Evolutionary conservation across 495 filamentous ascomycete species (phyloP).

Genomic region (Penicillium coprophilum): DNA sequence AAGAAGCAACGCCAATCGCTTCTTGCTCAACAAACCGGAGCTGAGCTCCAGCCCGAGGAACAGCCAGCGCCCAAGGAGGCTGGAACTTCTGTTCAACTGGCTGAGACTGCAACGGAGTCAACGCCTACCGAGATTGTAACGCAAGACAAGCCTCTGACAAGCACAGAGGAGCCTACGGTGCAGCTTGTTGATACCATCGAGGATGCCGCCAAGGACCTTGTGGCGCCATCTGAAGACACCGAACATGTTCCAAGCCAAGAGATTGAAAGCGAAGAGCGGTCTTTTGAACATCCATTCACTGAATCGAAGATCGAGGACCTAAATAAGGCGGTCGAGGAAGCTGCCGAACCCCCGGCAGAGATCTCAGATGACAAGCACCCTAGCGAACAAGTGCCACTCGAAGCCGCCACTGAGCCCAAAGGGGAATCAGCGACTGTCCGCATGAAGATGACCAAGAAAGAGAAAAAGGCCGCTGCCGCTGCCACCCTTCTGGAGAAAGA

Average conservation of each 20-base stretch:
- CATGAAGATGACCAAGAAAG: constrained; percentile 29
- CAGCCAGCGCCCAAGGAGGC: not conserved
- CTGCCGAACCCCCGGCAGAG: not conserved
- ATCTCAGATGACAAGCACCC: not conserved
- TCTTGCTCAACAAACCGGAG: constrained; percentile 14
- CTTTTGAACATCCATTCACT: not conserved
- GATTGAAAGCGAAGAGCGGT: not conserved
- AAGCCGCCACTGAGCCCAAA: not conserved
- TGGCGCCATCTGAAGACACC: not conserved
- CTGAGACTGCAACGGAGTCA: not conserved
- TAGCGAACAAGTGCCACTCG: not conserved
- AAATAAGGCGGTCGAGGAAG: not conserved
- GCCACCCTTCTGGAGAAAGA: constrained; percentile 7
- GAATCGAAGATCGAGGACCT: not conserved
- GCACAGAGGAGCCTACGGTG: not conserved
- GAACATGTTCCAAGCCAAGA: constrained; percentile 2
- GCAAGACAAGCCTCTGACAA: not conserved
- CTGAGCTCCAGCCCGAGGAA: constrained; percentile 9
- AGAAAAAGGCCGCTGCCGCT: constrained; percentile 18
- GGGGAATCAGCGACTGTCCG: constrained; percentile 2
- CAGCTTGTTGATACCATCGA: not conserved
- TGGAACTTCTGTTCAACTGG: constrained; percentile 3
- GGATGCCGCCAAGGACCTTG: not conserved
- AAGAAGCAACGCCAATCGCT: constrained; percentile 28
- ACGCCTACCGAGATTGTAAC: not conserved